Evolutionary conservation across 2,329 filamentous ascomycete species (phyloP).

Genomic region (Cladosporium sp.): DNA sequence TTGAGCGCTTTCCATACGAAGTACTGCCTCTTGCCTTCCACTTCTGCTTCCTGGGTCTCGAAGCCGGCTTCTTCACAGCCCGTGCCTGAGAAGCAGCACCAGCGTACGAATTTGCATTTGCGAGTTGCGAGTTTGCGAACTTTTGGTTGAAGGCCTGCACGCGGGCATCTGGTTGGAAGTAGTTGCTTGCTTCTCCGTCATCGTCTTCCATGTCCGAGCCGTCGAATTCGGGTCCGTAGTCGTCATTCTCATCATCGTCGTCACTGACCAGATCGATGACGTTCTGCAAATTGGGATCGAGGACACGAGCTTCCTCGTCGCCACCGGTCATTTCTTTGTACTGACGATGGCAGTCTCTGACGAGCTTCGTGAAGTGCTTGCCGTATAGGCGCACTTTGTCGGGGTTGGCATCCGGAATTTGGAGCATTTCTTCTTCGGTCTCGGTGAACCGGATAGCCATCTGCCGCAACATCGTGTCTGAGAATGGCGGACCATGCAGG

Average conservation of each 20-base stretch:
- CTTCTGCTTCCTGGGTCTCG: slow-evolving; percentile 4
- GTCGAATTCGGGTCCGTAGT: slow-evolving; percentile 41
- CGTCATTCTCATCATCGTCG: slow-evolving; percentile 38
- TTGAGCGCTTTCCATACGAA: background rate
- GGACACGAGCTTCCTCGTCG: slow-evolving; percentile 37
- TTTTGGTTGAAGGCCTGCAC: slow-evolving; percentile 21
- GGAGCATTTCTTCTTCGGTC: slow-evolving; percentile 57
- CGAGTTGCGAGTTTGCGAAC: slow-evolving; percentile 16
- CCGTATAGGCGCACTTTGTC: slow-evolving; percentile 63
- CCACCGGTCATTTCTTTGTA: slow-evolving; percentile 39
- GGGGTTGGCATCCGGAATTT: slow-evolving; percentile 59
- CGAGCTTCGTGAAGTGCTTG: slow-evolving; percentile 55
- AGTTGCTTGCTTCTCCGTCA: slow-evolving; percentile 22
- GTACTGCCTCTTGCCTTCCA: slow-evolving; percentile 5
- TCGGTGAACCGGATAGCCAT: slow-evolving; percentile 70
- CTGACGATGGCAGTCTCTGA: slow-evolving; percentile 39
- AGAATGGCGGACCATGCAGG: slow-evolving; percentile 59
- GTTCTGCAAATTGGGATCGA: slow-evolving; percentile 48
- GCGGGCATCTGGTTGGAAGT: slow-evolving; percentile 21
- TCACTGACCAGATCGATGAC: slow-evolving; percentile 46
- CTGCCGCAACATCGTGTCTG: slow-evolving; percentile 63
- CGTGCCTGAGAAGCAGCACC: background rate
- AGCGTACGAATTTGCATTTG: background rate
- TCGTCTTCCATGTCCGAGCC: slow-evolving; percentile 41
- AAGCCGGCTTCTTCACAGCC: slow-evolving; percentile 1